Base-by-base conservation (phyloP, 805 yeast species). In the Nematodospora valgi region DNA sequence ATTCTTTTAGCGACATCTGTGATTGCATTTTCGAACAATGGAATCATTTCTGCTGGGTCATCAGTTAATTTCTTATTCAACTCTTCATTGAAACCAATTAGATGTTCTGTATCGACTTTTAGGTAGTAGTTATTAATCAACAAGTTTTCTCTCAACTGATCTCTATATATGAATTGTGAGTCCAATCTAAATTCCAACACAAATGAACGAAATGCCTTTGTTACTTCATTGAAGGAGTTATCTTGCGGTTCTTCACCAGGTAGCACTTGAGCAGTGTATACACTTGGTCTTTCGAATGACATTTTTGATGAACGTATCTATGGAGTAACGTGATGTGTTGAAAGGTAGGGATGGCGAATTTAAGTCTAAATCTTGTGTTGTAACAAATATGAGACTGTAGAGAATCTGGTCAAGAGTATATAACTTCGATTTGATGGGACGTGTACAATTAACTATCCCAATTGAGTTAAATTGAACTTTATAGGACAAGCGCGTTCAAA, bases 11-110 rank as follows among this genome's bases (percentile, higher is more conserved):
- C 97, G 25, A 87, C 91, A 39, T 85, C 89, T 3, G 91, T 82
- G 46, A 83, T 79, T 35, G 91, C 88, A 30, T 60, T 74, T 58
- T 89, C 96, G 49, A 89, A 87, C 25, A 87, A 58, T 3, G 96
- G 95, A 22, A 89, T 78, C 72, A 86, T 78, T 33, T 86, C 96
- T 2, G 82, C 70, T 3, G 99, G 98, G 51, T 85, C 89, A 49
- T 88, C 96, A 39, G 80, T 62, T 43, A 93, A 68, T 45, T 78
- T 78, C 58, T 88, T 91, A 54, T 87, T 89, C 35, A 93, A 69
- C 47, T 86, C 95, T 52, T 87, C 98, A 52, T 87, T 86, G 64
- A 78, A 93, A 6, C 87, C 81, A 37, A 91, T 83, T 39, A 93
- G 64, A 54, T 93, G 96, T 36, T 83, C 95, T 31, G 86, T 72